Conservation (phyloP, 164 flowering plant genomes). For the Protea cynaroides region DNA sequence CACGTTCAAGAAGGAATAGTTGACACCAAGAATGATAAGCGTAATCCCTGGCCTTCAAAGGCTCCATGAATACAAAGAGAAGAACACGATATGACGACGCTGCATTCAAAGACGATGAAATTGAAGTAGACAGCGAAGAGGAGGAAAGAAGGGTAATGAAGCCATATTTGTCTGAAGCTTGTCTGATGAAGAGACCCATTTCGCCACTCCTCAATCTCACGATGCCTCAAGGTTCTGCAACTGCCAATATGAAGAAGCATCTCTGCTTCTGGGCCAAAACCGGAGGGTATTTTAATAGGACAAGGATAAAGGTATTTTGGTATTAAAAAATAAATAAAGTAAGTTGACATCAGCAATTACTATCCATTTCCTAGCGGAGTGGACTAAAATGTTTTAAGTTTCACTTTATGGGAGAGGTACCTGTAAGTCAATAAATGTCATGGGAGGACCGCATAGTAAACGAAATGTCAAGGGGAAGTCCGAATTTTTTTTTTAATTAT, state of each 20-base stretch:
- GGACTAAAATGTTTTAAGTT: no score
- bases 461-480: no score
- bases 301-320: no score
- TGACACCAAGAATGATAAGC: slow-evolving; percentile 37
- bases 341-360: no score
- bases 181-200: slow-evolving; percentile 48
- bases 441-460: no score
- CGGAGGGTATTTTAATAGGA: no score
- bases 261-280: slow-evolving; percentile 55
- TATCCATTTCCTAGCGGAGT: no score
- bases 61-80: slow-evolving; percentile 6
- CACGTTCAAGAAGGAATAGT: slow-evolving; percentile 38
- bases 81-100: no score
- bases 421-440: no score
- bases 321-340: no score
- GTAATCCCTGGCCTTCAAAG: slow-evolving; percentile 58
- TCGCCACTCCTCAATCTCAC: slow-evolving; percentile 46
- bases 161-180: slow-evolving; percentile 73
- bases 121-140: slow-evolving; percentile 7
- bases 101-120: neutral
- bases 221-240: slow-evolving; percentile 26
- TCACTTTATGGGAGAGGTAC: no score
- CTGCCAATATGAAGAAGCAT: slow-evolving; percentile 55
- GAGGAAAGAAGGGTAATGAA: slow-evolving; percentile 19
- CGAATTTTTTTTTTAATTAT: no score